These are phyloP conservation scores for Salix dunnii DNA, from an alignment of 345 rosid genomes.

Conservation along the genomic window DNA sequence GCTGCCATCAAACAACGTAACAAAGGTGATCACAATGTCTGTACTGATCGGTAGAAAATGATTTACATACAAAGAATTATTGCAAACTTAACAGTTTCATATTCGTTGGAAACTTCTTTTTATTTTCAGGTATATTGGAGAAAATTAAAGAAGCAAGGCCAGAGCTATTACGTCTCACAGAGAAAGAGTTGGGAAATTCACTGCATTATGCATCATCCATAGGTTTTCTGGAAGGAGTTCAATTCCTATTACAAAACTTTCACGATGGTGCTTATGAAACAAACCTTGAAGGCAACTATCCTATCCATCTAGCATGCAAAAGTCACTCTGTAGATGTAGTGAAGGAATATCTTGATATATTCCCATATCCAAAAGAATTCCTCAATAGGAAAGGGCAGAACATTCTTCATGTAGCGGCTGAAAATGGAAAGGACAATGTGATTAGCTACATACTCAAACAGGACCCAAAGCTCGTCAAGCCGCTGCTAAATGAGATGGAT, in stretches of 20 bases:
- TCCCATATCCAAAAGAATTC: background rate
- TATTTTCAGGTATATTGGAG: background rate
- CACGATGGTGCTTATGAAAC: background rate
- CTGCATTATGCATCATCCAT: no score
- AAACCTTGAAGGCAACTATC: background rate
- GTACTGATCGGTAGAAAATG: background rate
- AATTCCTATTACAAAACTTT: no score
- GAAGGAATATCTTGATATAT: no score
- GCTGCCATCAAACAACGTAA: background rate
- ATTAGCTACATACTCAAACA: background rate
- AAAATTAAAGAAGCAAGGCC: background rate
- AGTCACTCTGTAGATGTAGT: background rate
- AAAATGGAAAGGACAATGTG: background rate
- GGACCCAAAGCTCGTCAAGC: background rate
- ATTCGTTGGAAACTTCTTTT: no score
- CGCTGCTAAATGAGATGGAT: background rate
- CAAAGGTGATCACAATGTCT: background rate
- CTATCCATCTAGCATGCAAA: background rate
- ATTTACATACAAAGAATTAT: no score
- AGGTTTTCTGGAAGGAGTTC: no score
- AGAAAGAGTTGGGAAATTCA: no score
- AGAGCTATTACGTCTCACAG: background rate
- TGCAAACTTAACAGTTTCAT: background rate
- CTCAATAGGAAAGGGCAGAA: background rate
- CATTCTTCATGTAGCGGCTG: slow-evolving; percentile 5